A percentile compares a stretch with the other conserved stretches of the same genome.
Conservation (phyloP, 768 basidiomycete genomes). For the Lactarius trivialis region DNA sequence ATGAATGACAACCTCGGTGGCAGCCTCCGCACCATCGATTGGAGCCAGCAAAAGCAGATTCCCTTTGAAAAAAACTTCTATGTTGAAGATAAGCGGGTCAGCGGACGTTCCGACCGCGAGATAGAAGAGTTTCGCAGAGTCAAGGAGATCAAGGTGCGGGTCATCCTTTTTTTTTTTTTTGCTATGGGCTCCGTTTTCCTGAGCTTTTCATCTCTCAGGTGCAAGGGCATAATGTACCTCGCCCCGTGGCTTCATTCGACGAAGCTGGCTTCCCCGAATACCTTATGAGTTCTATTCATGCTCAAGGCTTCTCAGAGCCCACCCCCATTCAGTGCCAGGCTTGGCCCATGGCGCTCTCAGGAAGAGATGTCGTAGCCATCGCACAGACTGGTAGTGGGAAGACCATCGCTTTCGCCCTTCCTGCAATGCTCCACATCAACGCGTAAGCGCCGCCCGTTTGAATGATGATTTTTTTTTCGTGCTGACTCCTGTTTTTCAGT, state of each 20-base stretch:
- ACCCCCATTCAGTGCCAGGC: slow-evolving; percentile 98
- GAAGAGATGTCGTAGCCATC: slow-evolving; percentile 91
- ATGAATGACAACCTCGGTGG: slow-evolving; percentile 79
- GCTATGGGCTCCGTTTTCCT: neutral
- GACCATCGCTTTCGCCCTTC: slow-evolving; percentile 96
- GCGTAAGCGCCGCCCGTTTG: slow-evolving; percentile 52
- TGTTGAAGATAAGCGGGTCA: slow-evolving; percentile 80
- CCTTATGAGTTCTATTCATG: slow-evolving; percentile 85
- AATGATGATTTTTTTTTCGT: neutral
- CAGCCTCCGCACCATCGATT: slow-evolving; percentile 78
- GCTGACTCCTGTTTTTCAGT: slow-evolving; percentile 34
- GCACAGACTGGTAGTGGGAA: slow-evolving; percentile 99
- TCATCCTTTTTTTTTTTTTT: too few species aligned
- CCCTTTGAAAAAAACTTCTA: slow-evolving; percentile 99
- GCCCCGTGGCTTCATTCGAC: slow-evolving; percentile 87
- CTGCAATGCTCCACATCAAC: slow-evolving; percentile 99
- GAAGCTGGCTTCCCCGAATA: slow-evolving; percentile 97
- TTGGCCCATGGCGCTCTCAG: slow-evolving; percentile 97
- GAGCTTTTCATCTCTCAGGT: slow-evolving; percentile 43
- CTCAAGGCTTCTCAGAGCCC: slow-evolving; percentile 86
- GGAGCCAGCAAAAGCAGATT: slow-evolving; percentile 64
- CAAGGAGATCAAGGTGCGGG: slow-evolving; percentile 80
- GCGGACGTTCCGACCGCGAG: slow-evolving; percentile 72
- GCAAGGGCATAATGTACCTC: slow-evolving; percentile 81
- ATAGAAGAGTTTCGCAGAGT: slow-evolving; percentile 76